A percentile compares a stretch with the other conserved stretches of the same genome.
Evolutionary conservation across 768 basidiomycete species (phyloP).

Genomic region (Tulasnella calospora): DNA sequence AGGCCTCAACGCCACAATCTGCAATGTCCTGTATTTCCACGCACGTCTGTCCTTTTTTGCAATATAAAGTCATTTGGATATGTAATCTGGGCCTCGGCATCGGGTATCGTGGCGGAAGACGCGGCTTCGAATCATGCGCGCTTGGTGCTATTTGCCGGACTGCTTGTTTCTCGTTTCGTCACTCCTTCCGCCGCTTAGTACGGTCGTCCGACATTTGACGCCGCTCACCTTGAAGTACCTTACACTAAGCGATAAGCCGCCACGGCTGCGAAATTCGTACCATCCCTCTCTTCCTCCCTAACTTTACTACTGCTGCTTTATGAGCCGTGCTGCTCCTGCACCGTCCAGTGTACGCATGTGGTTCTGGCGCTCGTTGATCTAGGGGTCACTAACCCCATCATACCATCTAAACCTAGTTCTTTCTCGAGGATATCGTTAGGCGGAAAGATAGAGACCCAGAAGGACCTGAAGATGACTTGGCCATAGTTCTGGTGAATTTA

Average conservation of each 20-base stretch:
- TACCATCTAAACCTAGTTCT: constrained; percentile 45
- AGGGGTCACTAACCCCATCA: not conserved
- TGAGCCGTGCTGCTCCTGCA: not conserved
- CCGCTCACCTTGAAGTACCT: not conserved
- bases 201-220: constrained; percentile 2
- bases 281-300: not conserved
- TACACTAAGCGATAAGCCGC: constrained; percentile 2
- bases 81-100: not conserved
- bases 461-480: constrained; percentile 43
- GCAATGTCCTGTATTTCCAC: constrained; percentile 5
- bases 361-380: not conserved
- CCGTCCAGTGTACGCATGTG: constrained; percentile 1
- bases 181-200: not conserved
- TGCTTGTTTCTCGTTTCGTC: constrained; percentile 1
- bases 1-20: constrained; percentile 25
- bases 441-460: constrained; percentile 29
- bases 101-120: not conserved
- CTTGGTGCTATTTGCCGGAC: not conserved
- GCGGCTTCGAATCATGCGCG: not conserved
- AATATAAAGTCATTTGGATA: not conserved
- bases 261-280: not conserved
- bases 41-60: not conserved
- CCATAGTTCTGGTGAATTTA: constrained; percentile 59
- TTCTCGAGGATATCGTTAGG: constrained; percentile 63
- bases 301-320: not conserved